Evolutionary conservation across 2,329 filamentous ascomycete genomes (phyloP), one percentile per base, ranked within the genome.

Genomic region (Fusarium robinianum): DNA sequence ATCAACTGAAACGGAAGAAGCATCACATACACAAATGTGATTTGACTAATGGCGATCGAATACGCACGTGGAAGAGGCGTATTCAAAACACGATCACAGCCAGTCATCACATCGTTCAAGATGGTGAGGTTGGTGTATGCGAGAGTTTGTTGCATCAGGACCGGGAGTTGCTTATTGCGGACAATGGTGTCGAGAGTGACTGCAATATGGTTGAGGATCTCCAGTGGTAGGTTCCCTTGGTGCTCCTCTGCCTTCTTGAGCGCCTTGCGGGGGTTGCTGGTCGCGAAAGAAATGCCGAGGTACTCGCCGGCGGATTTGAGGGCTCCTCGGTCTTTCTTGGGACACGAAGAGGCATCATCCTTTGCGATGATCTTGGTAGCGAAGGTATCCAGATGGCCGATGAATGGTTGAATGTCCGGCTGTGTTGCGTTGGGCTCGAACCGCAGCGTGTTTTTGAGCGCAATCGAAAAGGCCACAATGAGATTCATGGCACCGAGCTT

Each of bases 11-110:
- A 94, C 5, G 89, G 89, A 1, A 95, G 77, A 22, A 89, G 76
- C 56, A 90, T 71, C 39, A 94, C 83, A 69, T 94, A 95, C 36
- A 90, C 79, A 82, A 87, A 91, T 19, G 89, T 89, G 63, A 94
- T 92, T 65, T 95, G 89, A 14, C 84, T 83, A 65, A 94, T 91
- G 59, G 88, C 82, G 59, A 95, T 94, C 54, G 80, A 83, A 72
- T 95, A 95, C 31, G 88, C 89, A 42, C 90, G 79, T 3, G 89
- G 89, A 0, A 95, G 78, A 2, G 89, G 89, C 0, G 89, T 95
- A 65, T 85, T 87, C 19, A 92, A 79, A 14, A 95, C 84, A 51
- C 89, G 85, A 62, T 94, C 88, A 32, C 83, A 83, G 46, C 84
- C 83, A 11, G 81, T 80, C 55, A 90, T 73, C 41, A 84, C 79